Conservation (phyloP, 1,284 basidiomycete genomes). For the Singerocomus rubriflavus region DNA sequence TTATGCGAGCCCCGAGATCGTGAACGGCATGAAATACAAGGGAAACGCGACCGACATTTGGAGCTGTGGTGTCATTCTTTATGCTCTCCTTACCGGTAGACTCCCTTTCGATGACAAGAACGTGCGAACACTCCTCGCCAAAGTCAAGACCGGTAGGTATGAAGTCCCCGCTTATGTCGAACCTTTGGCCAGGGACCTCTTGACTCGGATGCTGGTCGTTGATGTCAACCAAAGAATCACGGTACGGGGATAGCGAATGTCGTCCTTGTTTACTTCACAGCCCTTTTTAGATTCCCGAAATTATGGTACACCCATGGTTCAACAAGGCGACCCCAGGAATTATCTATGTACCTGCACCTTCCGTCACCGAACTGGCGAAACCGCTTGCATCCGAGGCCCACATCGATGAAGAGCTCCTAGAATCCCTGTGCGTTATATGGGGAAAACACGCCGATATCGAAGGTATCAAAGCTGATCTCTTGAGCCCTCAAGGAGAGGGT, state of each 20-base stretch:
- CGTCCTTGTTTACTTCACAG: slow-evolving; percentile 9
- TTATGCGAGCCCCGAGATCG: slow-evolving; percentile 98
- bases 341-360: slow-evolving; percentile 55
- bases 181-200: slow-evolving; percentile 70
- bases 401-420: slow-evolving; percentile 85
- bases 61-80: slow-evolving; percentile 91
- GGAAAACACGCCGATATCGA: slow-evolving; percentile 61
- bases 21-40: slow-evolving; percentile 91
- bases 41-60: slow-evolving; percentile 94
- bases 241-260: slow-evolving; percentile 43
- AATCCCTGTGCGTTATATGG: slow-evolving; percentile 88
- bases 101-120: slow-evolving; percentile 91
- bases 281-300: slow-evolving; percentile 73
- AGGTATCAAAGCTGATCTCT: slow-evolving; percentile 60
- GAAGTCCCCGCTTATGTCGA: slow-evolving; percentile 76
- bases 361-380: slow-evolving; percentile 64
- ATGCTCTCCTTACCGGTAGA: slow-evolving; percentile 81
- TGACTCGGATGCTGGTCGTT: slow-evolving; percentile 87
- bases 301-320: slow-evolving; percentile 87
- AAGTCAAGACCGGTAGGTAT: slow-evolving; percentile 89
- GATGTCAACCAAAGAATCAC: slow-evolving; percentile 85
- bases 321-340: slow-evolving; percentile 45
- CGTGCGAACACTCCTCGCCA: slow-evolving; percentile 77
- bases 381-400: slow-evolving; percentile 67
- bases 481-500: slow-evolving; percentile 60